phyloP scores from a whole-genome alignment of 805 yeast species.

The Cephaloascus fragrans region DNA sequence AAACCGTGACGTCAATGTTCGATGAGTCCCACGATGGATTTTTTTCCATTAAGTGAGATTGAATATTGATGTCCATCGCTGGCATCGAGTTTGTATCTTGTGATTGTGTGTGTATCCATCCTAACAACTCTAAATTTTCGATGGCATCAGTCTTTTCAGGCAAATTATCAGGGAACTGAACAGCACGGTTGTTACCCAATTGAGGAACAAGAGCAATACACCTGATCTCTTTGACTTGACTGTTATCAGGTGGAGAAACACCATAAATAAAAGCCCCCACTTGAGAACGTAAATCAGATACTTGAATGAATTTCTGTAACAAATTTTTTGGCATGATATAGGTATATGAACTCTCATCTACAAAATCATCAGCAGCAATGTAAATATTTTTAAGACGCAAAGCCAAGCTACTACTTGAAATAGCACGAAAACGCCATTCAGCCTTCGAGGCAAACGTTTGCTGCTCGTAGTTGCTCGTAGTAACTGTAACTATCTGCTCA shows the following conservation, averaged over 20 bases:
- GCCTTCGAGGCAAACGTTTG: conserved; percentile 72
- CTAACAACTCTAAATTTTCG: conserved; percentile 61
- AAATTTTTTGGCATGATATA: conserved; percentile 79
- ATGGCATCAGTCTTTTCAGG: conserved; percentile 26
- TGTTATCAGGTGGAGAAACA: conserved; percentile 60
- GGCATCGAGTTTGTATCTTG: conserved; percentile 54
- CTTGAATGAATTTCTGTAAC: conserved; percentile 64
- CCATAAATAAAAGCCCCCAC: conserved; percentile 81
- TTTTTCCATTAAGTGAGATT: conserved; percentile 29
- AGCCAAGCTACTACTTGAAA: conserved; percentile 64
- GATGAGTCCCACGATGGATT: conserved; percentile 10
- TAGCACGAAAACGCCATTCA: conserved; percentile 87
- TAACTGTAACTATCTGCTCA: conserved; percentile 89
- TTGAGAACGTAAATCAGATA: conserved; percentile 74
- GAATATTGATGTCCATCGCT: conserved; percentile 62
- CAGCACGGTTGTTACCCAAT: conserved; percentile 58
- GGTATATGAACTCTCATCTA: conserved; percentile 45
- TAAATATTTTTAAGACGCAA: conserved; percentile 63
- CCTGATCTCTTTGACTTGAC: conserved; percentile 66
- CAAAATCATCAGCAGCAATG: conserved; percentile 53
- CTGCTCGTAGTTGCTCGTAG: conserved; percentile 84
- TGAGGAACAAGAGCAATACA: conserved; percentile 82
- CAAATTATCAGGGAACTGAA: conserved; percentile 45
- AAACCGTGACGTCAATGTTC: conserved; percentile 51
- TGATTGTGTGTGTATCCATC: conserved; percentile 90